Evolutionary conservation across 139 green algal genomes (phyloP).

Genomic region (Chlorella sorokiniana): DNA sequence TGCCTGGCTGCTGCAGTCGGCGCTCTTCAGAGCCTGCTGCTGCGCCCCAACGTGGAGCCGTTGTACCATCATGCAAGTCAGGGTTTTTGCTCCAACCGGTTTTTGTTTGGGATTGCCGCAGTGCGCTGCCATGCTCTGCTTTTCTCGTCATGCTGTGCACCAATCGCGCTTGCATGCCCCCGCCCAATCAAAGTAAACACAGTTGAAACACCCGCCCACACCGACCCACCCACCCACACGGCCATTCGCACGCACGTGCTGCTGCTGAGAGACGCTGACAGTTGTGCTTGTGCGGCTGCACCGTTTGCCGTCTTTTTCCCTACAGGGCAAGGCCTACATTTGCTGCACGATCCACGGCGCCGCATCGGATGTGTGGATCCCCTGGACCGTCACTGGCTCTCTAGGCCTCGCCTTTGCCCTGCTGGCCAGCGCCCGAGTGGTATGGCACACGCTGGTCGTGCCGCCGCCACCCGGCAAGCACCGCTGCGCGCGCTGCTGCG

Average conservation of each 20-base stretch:
- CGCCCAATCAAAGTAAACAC: too few relatives aligned
- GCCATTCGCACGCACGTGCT: too few relatives aligned
- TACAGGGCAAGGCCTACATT: neutral
- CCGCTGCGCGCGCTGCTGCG: neutral
- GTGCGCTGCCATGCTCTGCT: too few relatives aligned
- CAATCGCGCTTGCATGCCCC: too few relatives aligned
- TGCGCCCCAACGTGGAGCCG: neutral
- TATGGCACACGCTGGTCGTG: neutral
- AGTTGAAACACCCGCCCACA: too few relatives aligned
- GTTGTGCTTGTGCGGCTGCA: too few relatives aligned
- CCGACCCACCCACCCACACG: too few relatives aligned
- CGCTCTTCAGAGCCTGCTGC: neutral
- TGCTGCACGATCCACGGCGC: neutral
- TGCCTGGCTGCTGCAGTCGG: neutral
- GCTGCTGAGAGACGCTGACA: too few relatives aligned
- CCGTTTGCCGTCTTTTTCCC: too few relatives aligned
- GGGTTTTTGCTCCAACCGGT: too few relatives aligned
- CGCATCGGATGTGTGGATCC: neutral
- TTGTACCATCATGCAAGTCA: neutral
- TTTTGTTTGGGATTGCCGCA: too few relatives aligned
- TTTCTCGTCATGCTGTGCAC: too few relatives aligned
- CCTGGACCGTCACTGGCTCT: neutral
- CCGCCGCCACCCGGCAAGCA: neutral
- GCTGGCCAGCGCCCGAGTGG: neutral
- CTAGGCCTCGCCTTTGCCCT: neutral